Percentiles rank a stretch among this genome's conserved stretches.
Conservation (phyloP, 1,284 basidiomycete genomes). For the Neotropicomus parvogracilis region DNA sequence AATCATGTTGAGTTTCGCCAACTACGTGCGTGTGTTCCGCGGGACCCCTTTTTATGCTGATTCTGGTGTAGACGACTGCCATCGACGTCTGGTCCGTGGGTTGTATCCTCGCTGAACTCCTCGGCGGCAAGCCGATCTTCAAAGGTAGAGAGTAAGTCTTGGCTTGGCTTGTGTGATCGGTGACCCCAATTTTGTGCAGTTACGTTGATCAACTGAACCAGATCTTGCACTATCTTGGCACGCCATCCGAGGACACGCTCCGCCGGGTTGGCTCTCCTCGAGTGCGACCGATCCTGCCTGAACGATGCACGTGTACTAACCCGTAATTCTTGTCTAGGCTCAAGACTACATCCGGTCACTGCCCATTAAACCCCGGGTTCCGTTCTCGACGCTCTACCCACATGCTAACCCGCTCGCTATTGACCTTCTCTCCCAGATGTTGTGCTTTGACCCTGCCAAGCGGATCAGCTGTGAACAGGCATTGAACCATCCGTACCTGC, state of each 20-base stretch:
- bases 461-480: slow-evolving; percentile 96
- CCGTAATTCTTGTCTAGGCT: slow-evolving; percentile 49
- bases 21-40: slow-evolving; percentile 63
- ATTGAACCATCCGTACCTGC: slow-evolving; percentile 89
- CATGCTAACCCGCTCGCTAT: slow-evolving; percentile 91
- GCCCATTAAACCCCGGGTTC: slow-evolving; percentile 92
- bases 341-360: slow-evolving; percentile 98
- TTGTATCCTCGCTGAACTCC: slow-evolving; percentile 94
- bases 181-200: slow-evolving; percentile 37
- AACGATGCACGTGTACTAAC: slow-evolving; percentile 1
- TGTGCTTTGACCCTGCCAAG: slow-evolving; percentile 95
- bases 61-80: slow-evolving; percentile 57
- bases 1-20: slow-evolving; percentile 96
- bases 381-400: slow-evolving; percentile 89
- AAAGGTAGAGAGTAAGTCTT: slow-evolving; percentile 88
- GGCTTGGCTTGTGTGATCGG: neutral
- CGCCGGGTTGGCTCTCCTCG: slow-evolving; percentile 90
- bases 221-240: slow-evolving; percentile 96
- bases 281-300: slow-evolving; percentile 40
- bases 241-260: slow-evolving; percentile 94
- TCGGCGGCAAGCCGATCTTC: slow-evolving; percentile 97
- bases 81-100: slow-evolving; percentile 99
- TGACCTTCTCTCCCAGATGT: slow-evolving; percentile 86
- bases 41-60: slow-evolving; percentile 11
- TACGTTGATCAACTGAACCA: slow-evolving; percentile 99